Evolutionary conservation across 768 basidiomycete species (phyloP).

Genomic region (Tubosaeta sp.): DNA sequence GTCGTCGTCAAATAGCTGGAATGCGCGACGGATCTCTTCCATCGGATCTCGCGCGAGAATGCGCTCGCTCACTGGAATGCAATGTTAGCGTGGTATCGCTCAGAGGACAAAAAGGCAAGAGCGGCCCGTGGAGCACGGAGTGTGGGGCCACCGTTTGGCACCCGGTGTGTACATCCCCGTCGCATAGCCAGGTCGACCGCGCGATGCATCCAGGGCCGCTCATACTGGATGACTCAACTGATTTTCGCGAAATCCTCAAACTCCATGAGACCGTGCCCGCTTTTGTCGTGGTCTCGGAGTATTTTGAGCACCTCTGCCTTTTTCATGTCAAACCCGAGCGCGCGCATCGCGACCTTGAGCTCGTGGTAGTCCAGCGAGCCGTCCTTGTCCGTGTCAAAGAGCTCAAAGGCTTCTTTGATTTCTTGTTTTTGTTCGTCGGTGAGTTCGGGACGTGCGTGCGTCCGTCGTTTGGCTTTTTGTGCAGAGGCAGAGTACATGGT

Average conservation of each 20-base stretch:
- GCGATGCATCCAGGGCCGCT: no score
- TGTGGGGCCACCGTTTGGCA: no score
- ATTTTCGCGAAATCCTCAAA: conserved; percentile 94
- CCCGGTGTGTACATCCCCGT: no score
- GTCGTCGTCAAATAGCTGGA: conserved; percentile 96
- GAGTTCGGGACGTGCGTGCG: conserved; percentile 76
- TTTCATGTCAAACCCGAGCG: conserved; percentile 95
- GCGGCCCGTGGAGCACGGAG: neutral
- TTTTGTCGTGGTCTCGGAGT: conserved; percentile 85
- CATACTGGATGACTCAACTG: conserved; percentile 42
- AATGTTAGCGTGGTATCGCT: conserved; percentile 15
- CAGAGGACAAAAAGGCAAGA: neutral
- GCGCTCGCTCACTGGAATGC: conserved; percentile 78
- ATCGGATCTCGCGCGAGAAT: conserved; percentile 93
- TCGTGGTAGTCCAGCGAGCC: conserved; percentile 96
- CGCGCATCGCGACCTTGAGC: conserved; percentile 97
- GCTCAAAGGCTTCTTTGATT: conserved; percentile 97
- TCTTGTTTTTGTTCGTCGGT: conserved; percentile 91
- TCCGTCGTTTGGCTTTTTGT: conserved; percentile 69
- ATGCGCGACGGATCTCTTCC: conserved; percentile 94
- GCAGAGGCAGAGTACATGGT: conserved; percentile 58
- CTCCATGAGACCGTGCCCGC: conserved; percentile 79
- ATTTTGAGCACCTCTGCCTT: conserved; percentile 97
- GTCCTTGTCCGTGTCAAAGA: conserved; percentile 99
- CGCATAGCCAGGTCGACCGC: no score